Evolutionary conservation across 441 rosid genomes (phyloP).

Genomic region (Lagerstroemia fauriei): DNA sequence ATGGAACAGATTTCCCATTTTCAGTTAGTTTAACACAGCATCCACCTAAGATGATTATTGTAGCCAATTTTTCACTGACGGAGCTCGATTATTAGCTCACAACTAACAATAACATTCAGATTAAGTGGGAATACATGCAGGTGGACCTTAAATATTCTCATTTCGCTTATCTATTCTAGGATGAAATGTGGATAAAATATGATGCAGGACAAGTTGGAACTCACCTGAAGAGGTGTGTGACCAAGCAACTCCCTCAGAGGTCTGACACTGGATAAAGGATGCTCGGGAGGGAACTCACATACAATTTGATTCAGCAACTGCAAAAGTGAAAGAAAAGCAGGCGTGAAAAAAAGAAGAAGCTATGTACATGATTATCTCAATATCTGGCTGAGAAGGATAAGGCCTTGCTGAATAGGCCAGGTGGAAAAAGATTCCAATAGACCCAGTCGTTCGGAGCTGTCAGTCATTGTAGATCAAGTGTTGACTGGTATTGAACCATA

Average conservation of each 20-base stretch:
- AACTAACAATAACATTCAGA: neutral
- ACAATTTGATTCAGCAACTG: conserved; percentile 95
- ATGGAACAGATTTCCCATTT: neutral
- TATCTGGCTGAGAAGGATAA: neutral
- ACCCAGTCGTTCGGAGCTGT: neutral
- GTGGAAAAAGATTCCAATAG: neutral
- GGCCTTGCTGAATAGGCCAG: neutral
- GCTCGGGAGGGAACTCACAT: conserved; percentile 95
- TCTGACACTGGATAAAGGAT: conserved; percentile 73
- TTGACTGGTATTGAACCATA: neutral
- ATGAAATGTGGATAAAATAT: neutral
- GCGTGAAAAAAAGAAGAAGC: neutral
- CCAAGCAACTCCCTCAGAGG: conserved; percentile 95
- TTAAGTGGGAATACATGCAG: neutral
- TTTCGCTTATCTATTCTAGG: neutral
- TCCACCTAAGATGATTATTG: neutral
- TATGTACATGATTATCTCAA: neutral
- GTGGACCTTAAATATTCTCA: neutral
- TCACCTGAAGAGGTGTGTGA: conserved; percentile 91
- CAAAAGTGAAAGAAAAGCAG: conserved; percentile 27
- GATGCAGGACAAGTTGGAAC: conserved; percentile 19
- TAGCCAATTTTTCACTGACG: neutral
- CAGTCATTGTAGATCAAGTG: neutral
- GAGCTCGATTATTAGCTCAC: neutral
- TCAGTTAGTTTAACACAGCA: no score